Evolutionary conservation across 371 early-diverging fungal genomes (phyloP).

Genomic region (Rhizopus sp.): DNA sequence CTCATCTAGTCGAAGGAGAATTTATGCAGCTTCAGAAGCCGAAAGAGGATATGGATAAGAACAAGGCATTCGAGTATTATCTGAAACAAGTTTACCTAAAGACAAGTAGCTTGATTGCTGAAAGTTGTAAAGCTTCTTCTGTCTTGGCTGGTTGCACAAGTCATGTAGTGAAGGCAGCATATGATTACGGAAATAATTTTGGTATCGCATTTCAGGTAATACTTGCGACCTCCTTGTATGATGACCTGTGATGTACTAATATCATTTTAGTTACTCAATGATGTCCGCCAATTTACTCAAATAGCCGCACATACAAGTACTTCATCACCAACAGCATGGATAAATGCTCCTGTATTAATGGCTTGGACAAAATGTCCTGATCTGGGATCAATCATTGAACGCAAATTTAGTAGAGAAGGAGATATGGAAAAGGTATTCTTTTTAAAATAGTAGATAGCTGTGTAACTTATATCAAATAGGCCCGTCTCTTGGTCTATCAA

Average conservation of each 20-base stretch:
- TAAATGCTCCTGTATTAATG: constrained; percentile 92
- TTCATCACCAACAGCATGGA: constrained; percentile 85
- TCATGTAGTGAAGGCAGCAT: constrained; percentile 75
- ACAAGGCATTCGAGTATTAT: constrained; percentile 70
- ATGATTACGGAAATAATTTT: constrained; percentile 83
- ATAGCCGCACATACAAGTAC: constrained; percentile 72
- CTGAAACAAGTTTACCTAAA: constrained; percentile 94
- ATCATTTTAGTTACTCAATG: constrained; percentile 77
- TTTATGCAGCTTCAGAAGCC: constrained; percentile 93
- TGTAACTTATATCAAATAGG: constrained; percentile 28
- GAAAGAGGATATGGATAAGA: constrained; percentile 23
- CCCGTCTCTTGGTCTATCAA: constrained; percentile 69
- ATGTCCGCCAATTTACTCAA: constrained; percentile 88
- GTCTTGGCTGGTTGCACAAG: constrained; percentile 79
- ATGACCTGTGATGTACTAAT: background rate
- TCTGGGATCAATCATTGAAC: constrained; percentile 78
- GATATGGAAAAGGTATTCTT: constrained; percentile 59
- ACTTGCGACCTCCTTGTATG: background rate
- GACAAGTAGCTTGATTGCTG: constrained; percentile 94
- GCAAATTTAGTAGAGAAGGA: constrained; percentile 72
- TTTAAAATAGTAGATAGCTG: too few relatives aligned
- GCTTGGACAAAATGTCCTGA: constrained; percentile 89
- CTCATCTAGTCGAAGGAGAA: constrained; percentile 94
- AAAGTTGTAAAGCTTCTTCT: constrained; percentile 87
- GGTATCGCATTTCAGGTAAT: constrained; percentile 93